Conservation (phyloP, 1,284 basidiomycete species). For the Ustilago loliicola region DNA sequence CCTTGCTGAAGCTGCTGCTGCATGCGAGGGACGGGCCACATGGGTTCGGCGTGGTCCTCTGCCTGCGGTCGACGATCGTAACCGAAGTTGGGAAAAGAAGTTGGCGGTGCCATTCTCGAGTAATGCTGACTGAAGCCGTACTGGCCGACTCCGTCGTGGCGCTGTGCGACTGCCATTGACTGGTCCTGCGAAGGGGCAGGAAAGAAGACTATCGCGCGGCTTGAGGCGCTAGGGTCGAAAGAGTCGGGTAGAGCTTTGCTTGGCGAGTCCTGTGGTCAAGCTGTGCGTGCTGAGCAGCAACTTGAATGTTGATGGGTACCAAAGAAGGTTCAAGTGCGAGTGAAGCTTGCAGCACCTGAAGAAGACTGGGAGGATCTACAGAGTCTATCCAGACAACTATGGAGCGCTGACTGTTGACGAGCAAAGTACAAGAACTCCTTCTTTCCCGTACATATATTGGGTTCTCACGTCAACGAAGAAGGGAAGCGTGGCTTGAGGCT, state of each 20-base stretch:
- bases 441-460: conserved; percentile 10
- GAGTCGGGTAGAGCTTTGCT: neutral
- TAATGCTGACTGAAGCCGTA: conserved; percentile 44
- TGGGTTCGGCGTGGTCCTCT: conserved; percentile 28
- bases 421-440: conserved; percentile 1
- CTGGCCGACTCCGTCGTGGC: conserved; percentile 51
- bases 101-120: conserved; percentile 30
- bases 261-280: neutral
- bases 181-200: conserved; percentile 34
- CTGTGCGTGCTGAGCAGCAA: conserved; percentile 2
- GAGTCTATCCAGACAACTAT: neutral
- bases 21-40: conserved; percentile 38
- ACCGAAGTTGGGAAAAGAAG: conserved; percentile 28
- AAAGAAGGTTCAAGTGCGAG: neutral
- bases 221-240: conserved; percentile 1
- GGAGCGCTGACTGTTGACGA: conserved; percentile 8
- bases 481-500: neutral
- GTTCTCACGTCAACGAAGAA: conserved; percentile 13
- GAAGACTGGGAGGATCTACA: neutral
- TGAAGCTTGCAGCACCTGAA: neutral
- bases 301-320: neutral
- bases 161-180: conserved; percentile 51
- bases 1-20: conserved; percentile 30
- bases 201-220: conserved; percentile 3
- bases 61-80: conserved; percentile 24